Evolutionary conservation across 177 flowering plant genomes (phyloP), one percentile per base, ranked within the genome.

Genomic region (Vitis hybrid): DNA sequence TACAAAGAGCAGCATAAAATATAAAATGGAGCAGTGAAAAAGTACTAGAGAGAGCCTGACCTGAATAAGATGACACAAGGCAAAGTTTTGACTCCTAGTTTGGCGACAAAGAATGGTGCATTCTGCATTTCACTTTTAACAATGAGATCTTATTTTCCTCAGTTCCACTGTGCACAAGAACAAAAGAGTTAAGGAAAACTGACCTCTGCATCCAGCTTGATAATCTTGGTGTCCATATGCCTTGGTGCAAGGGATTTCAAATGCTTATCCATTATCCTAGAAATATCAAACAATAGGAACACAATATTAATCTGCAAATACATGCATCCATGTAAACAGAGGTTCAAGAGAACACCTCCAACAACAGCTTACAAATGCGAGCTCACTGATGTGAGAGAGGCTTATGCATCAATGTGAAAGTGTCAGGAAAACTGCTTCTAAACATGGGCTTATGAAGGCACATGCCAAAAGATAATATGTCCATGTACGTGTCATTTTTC

Each of bases 201-300:
- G 60, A 91, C 99, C 98, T 96, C 99, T 60, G 97, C 98, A 82
- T 96, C 98, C 70, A 96, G 72, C 82, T 80, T 93, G 78, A 95
- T 72, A 79, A 93, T 93, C 84, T 93, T 96, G 32, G 94, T 82
- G 65, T 88, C 93, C 57, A 90, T 4, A 78, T 93, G 90, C 75
- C 70, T 87, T 62, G 89, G 84, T 34, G 94, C 85, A 77, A 96
- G 95, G 62, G 86, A 65, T 80, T 91, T 93, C 86, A 96, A 75
- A 85, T 96, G 99, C 82, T 96, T 96, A 76, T 96, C 99, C 88
- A 96, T 83, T 65, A 95, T 95, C 91, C 99, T 96, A 75, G 6
- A 59, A 71, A 70, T 18, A 56, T 39, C 8, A 56, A 75, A 4
- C 48, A 68, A 54, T 52, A 69, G n/a, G 58, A 62, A 13, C 39